Conservation (phyloP, 148 eudicot species). For the Rheum nobile region DNA sequence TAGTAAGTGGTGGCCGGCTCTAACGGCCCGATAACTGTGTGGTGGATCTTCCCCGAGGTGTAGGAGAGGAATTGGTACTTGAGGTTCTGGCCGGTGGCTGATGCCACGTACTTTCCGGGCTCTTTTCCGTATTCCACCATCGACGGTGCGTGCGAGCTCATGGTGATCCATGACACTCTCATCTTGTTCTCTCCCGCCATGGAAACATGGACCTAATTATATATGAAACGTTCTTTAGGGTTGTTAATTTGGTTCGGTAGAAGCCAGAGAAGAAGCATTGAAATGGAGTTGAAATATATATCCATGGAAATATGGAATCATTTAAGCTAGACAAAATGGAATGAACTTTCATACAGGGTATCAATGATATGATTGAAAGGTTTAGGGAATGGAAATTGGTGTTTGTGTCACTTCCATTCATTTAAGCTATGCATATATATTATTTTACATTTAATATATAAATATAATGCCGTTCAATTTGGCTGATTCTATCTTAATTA, state of each 20-base stretch:
- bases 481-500: no score
- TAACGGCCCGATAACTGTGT: slow-evolving; percentile 10
- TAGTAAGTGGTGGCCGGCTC: slow-evolving; percentile 9
- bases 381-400: no score
- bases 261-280: not conserved
- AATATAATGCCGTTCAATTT: no score
- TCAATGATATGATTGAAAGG: no score
- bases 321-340: no score
- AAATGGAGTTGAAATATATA: not conserved
- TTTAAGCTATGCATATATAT: no score
- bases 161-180: slow-evolving; percentile 33
- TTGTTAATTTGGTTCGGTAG: not conserved
- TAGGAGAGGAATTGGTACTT: slow-evolving; percentile 1
- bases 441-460: no score
- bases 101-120: not conserved
- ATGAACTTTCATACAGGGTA: no score
- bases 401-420: no score
- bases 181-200: slow-evolving; percentile 43
- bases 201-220: slow-evolving; percentile 42
- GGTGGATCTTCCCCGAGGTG: slow-evolving; percentile 12
- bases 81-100: not conserved
- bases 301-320: no score
- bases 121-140: slow-evolving; percentile 5
- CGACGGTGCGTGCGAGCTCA: not conserved
- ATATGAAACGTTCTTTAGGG: not conserved